Percentiles rank a stretch among this genome's conserved stretches.
These are phyloP conservation scores for Trypanosomatidae sp. DNA, from an alignment of 208 protist genomes.

Conservation along the genomic window DNA sequence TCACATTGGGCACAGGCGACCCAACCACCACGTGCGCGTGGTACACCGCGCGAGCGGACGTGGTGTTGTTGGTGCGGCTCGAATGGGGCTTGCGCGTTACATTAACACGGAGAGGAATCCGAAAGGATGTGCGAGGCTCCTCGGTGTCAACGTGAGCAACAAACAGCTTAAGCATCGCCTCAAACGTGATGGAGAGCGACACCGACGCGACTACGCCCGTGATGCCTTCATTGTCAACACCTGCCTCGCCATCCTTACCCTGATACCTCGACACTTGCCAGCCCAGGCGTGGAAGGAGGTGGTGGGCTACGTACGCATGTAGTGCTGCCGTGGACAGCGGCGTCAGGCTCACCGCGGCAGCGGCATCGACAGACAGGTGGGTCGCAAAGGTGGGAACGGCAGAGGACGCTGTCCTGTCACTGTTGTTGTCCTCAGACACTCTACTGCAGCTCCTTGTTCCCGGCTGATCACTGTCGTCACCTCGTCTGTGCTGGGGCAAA, in stretches of 20 bases:
- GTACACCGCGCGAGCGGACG: slow-evolving; percentile 2
- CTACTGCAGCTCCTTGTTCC: not conserved
- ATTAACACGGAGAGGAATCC: slow-evolving; percentile 18
- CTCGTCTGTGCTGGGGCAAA: slow-evolving; percentile 4
- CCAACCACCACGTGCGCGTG: slow-evolving; percentile 28
- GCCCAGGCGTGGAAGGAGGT: slow-evolving; percentile 25
- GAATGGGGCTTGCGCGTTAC: slow-evolving; percentile 3
- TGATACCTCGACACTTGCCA: slow-evolving; percentile 8
- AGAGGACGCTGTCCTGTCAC: not conserved
- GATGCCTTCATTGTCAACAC: not conserved
- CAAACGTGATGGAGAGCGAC: slow-evolving; percentile 20
- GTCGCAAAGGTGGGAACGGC: slow-evolving; percentile 1
- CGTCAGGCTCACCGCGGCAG: not conserved
- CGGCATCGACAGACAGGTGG: not conserved
- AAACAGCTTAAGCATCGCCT: slow-evolving; percentile 27
- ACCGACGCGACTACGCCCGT: slow-evolving; percentile 9
- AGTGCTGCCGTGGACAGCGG: slow-evolving; percentile 14
- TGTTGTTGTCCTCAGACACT: not conserved
- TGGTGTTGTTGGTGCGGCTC: not conserved
- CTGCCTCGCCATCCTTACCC: not conserved
- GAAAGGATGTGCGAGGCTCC: slow-evolving; percentile 32
- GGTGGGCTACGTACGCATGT: slow-evolving; percentile 15
- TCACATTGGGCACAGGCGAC: slow-evolving; percentile 25
- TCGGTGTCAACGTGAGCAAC: slow-evolving; percentile 30
- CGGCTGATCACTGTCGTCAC: not conserved